Base-by-base conservation (phyloP, 208 protist species). In the Crithidia fasciculata region DNA sequence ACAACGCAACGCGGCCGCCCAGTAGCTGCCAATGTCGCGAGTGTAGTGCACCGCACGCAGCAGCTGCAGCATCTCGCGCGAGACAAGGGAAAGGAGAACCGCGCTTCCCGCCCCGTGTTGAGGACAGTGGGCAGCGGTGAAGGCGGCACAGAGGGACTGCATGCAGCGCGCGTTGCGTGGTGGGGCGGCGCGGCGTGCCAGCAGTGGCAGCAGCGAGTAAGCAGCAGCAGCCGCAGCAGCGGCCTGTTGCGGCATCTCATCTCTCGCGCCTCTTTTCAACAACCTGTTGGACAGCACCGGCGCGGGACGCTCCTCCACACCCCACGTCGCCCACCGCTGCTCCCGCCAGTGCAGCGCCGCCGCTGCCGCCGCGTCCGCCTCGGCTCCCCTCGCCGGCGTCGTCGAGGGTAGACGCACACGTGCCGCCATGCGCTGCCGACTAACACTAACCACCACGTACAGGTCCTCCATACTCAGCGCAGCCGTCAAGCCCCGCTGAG, bases 401-500 rank as follows among this genome's bases (percentile, higher is more conserved):
- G 28, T 28, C 28, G 28, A 28, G 28, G 28, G 28, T 1, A 28
- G 28, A 28, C 28, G 28, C 28, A 28, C 28, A 28, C 28, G 28
- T 28, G 28, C 28, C 28, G 28, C 28, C 58, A 74, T 63, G 10
- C 56, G 59, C 65, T 81, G 83, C 7, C 86, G 80, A 40, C 81
- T 80, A 4, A 87, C n/a, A 49, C 74, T 83, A 47, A 81, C 75
- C 47, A 94, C 79, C 63, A 89, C 84, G 50, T 90, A 90, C 12
- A 94, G 66, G 62, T 94, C 89, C 75, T 92, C 87, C 57, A 90
- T 43, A 40, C 56, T 68, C 54, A 94, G 72, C 43, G 78, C 63
- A 47, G 85, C 80, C 2, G 72, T 57, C 16, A 83, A 40, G 12
- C 76, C 78, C 61, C 72, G 76, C n/a, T 67, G 80, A 45, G 78